Conservation (phyloP, 2,329 filamentous ascomycete genomes). For the Nannizzia gypsea region DNA sequence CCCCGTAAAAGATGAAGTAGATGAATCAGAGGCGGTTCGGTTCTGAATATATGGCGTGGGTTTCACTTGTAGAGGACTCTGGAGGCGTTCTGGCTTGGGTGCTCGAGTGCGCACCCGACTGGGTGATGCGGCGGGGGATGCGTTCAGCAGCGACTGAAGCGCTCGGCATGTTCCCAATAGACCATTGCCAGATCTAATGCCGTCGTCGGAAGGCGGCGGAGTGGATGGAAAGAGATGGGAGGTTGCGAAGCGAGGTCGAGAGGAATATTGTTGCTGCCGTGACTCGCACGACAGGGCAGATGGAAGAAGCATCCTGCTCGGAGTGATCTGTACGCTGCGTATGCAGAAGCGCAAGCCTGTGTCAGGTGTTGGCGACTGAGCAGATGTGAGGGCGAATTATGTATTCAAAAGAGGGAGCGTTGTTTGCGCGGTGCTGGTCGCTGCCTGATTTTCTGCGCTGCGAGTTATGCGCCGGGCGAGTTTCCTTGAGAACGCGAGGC, state of each 20-base stretch:
- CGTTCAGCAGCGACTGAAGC: conserved; percentile 31
- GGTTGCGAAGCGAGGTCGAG: conserved; percentile 25
- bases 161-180: conserved; percentile 33
- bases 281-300: conserved; percentile 36
- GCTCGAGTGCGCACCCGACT: conserved; percentile 8
- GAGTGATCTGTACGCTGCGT: neutral
- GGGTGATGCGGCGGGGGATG: conserved; percentile 29
- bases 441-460: conserved; percentile 3
- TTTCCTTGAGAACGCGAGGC: neutral
- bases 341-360: conserved; percentile 1
- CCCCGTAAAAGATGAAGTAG: neutral
- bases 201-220: conserved; percentile 27
- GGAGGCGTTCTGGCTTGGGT: conserved; percentile 27
- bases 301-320: conserved; percentile 32
- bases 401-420: neutral
- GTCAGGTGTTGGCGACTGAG: neutral
- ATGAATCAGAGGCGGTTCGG: neutral
- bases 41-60: conserved; percentile 16
- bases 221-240: conserved; percentile 28
- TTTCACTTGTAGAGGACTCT: conserved; percentile 29
- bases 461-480: conserved; percentile 5
- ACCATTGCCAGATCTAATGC: conserved; percentile 26
- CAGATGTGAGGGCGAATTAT: neutral
- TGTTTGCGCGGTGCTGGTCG: neutral
- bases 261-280: conserved; percentile 21